Evolutionary conservation across 768 basidiomycete species (phyloP).

Genomic region (Xerocomellus intermedius): DNA sequence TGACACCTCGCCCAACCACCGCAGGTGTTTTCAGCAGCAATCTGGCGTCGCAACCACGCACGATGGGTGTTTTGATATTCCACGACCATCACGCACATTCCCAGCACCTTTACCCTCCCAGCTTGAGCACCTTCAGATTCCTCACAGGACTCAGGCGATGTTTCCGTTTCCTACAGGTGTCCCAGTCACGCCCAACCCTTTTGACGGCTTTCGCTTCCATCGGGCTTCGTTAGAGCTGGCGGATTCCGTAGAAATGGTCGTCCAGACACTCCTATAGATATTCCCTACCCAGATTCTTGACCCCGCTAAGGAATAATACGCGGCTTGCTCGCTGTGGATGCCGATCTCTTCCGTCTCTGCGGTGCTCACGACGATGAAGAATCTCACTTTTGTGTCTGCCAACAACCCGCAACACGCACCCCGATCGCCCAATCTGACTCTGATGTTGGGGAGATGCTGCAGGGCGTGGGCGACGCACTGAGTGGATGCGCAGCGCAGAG

Average conservation of each 20-base stretch:
- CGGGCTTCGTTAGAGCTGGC: conserved; percentile 86
- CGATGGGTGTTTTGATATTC: conserved; percentile 34
- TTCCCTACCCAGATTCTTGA: conserved; percentile 89
- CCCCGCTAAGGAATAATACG: conserved; percentile 90
- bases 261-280: conserved; percentile 88
- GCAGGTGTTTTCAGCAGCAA: conserved; percentile 27
- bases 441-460: conserved; percentile 88
- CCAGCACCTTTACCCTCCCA: conserved; percentile 81
- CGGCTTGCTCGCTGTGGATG: conserved; percentile 82
- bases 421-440: conserved; percentile 55
- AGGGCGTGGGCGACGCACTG: conserved; percentile 84
- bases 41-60: conserved; percentile 13
- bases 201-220: conserved; percentile 42
- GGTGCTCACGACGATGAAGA: conserved; percentile 89
- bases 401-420: conserved; percentile 41
- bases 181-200: conserved; percentile 20
- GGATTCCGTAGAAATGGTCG: conserved; percentile 85
- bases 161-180: conserved; percentile 11
- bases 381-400: conserved; percentile 90
- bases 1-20: conserved; percentile 26
- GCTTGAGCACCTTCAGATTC: conserved; percentile 73
- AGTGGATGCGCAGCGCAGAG: conserved; percentile 79
- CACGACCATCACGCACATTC: conserved; percentile 71
- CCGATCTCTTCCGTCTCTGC: conserved; percentile 88
- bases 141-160: conserved; percentile 39